These are phyloP conservation scores for Auxenochlorella pyrenoidosa DNA, from an alignment of 139 green algal genomes.

Conservation along the genomic window DNA sequence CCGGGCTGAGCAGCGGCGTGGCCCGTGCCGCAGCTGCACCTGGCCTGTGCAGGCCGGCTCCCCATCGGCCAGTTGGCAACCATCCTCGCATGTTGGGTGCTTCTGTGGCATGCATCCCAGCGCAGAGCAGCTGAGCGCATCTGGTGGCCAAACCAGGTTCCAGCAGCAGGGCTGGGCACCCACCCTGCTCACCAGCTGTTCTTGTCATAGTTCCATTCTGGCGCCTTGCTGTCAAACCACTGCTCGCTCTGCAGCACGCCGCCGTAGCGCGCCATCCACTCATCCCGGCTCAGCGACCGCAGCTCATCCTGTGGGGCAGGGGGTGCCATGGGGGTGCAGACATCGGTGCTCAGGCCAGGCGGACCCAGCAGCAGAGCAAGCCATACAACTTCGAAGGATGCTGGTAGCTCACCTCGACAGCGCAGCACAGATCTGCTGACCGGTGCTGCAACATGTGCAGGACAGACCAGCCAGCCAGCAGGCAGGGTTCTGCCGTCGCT, in stretches of 20 bases:
- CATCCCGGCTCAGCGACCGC: slow-evolving; percentile 17
- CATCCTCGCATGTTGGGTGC: background rate
- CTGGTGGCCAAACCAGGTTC: too few species aligned
- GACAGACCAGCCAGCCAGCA: background rate
- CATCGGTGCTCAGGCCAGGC: background rate
- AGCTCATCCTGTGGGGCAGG: slow-evolving; percentile 21
- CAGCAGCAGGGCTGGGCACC: background rate
- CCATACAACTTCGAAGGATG: too few species aligned
- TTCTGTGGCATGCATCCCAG: background rate
- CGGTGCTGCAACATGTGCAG: background rate
- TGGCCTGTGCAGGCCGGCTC: background rate
- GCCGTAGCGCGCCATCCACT: slow-evolving; percentile 53
- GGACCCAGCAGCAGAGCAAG: too few species aligned
- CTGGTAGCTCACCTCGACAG: too few species aligned
- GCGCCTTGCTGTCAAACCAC: slow-evolving; percentile 39
- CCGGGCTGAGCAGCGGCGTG: too few species aligned
- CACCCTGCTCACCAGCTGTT: slow-evolving; percentile 41
- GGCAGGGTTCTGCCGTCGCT: background rate
- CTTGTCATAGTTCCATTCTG: slow-evolving; percentile 37
- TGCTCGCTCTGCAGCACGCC: slow-evolving; percentile 34
- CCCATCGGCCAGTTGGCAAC: background rate
- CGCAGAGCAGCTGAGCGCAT: background rate
- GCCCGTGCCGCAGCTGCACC: background rate
- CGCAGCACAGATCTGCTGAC: too few species aligned
- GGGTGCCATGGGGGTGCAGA: background rate